Evolutionary conservation across 108 stramenopile species (phyloP).

Genomic region (Nitzschia inconspicua): DNA sequence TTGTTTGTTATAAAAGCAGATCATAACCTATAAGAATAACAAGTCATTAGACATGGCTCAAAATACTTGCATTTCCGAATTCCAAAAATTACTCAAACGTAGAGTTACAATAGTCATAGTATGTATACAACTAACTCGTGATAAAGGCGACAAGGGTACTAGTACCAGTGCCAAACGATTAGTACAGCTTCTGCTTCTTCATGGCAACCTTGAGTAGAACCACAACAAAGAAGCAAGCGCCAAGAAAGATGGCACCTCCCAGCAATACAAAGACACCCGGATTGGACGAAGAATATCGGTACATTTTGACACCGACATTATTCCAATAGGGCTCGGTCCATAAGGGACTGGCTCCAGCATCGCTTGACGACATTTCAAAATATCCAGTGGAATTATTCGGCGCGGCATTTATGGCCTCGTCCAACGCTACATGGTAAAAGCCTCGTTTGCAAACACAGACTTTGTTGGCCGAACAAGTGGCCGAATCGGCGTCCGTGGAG

Average conservation of each 20-base stretch:
- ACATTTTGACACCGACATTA: constrained; percentile 68
- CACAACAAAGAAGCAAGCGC: constrained; percentile 34
- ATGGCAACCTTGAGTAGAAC: constrained; percentile 55
- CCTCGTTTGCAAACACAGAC: constrained; percentile 73
- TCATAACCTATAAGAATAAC: too few relatives aligned
- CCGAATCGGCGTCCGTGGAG: constrained; percentile 30
- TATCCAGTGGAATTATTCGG: constrained; percentile 55
- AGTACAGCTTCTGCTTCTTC: constrained; percentile 78
- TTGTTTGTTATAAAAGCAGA: too few relatives aligned
- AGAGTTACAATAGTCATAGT: too few relatives aligned
- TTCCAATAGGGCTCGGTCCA: constrained; percentile 84
- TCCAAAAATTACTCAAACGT: too few relatives aligned
- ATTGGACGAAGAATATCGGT: constrained; percentile 38
- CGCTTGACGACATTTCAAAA: constrained; percentile 48
- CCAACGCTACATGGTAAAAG: constrained; percentile 74
- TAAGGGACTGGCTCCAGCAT: constrained; percentile 69
- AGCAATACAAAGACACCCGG: constrained; percentile 50
- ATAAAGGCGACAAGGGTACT: too few relatives aligned
- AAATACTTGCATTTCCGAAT: too few relatives aligned
- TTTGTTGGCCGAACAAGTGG: constrained; percentile 54
- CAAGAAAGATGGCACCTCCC: constrained; percentile 36
- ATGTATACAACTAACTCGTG: too few relatives aligned
- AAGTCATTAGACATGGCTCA: too few relatives aligned
- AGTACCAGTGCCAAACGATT: too few relatives aligned
- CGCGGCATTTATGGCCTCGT: constrained; percentile 65